These are phyloP conservation scores for Starmerella khaoyaiensis DNA, from an alignment of 805 yeast genomes.

Conservation along the genomic window DNA sequence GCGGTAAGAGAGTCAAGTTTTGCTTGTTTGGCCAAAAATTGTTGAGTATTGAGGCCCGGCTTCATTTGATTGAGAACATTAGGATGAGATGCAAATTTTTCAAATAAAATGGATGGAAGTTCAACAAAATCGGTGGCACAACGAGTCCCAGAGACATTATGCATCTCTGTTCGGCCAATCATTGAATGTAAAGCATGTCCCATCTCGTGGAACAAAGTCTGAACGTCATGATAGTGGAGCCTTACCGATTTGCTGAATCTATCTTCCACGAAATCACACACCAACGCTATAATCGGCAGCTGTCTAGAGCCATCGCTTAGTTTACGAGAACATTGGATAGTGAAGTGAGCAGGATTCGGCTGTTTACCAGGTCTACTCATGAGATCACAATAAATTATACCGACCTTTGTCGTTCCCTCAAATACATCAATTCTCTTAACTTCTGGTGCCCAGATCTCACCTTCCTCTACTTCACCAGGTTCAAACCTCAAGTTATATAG, in stretches of 20 bases:
- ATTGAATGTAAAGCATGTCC: constrained; percentile 98
- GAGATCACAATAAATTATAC: constrained; percentile 77
- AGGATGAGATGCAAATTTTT: constrained; percentile 72
- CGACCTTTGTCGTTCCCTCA: constrained; percentile 49
- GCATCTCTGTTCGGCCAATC: constrained; percentile 82
- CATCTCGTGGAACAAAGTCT: constrained; percentile 94
- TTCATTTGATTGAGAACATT: constrained; percentile 44
- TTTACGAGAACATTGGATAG: constrained; percentile 86
- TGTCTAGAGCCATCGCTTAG: constrained; percentile 35
- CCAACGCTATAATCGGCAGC: constrained; percentile 77
- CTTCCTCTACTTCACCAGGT: constrained; percentile 48
- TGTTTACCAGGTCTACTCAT: constrained; percentile 66
- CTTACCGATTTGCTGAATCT: constrained; percentile 23
- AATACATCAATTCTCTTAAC: constrained; percentile 72
- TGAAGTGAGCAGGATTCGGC: constrained; percentile 87
- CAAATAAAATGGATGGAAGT: constrained; percentile 92
- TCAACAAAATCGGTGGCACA: constrained; percentile 96
- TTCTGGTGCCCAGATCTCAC: constrained; percentile 81
- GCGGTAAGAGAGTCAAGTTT: constrained; percentile 25
- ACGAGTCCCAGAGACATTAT: constrained; percentile 87
- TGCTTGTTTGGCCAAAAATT: constrained; percentile 10
- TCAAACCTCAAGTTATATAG: constrained; percentile 68
- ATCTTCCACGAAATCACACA: constrained; percentile 56
- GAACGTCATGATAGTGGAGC: constrained; percentile 64
- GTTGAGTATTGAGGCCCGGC: constrained; percentile 10